Conservation (phyloP, 805 yeast genomes). For the Metschnikowia kofuensis region DNA sequence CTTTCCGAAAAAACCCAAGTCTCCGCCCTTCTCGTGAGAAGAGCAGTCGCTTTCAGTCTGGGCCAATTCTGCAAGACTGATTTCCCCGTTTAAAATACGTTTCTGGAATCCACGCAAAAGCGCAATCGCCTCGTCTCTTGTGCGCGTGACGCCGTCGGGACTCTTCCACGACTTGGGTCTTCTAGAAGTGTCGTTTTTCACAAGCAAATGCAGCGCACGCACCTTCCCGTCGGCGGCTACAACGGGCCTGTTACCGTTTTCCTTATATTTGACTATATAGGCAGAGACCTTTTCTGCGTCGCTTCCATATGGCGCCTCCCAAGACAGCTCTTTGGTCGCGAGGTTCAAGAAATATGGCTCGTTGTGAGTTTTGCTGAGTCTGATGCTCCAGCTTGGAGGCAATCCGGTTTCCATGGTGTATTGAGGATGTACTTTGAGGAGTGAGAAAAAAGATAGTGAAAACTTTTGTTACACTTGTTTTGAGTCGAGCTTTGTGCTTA, state of each 20-base stretch:
- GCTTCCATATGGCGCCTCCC: conserved; percentile 91
- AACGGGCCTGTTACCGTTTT: conserved; percentile 29
- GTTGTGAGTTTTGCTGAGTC: conserved; percentile 73
- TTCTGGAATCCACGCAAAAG: conserved; percentile 56
- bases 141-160: conserved; percentile 63
- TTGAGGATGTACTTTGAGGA: no score
- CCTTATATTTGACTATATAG: conserved; percentile 47
- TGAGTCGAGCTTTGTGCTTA: no score
- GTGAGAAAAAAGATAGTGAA: no score
- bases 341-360: conserved; percentile 81
- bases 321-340: conserved; percentile 66
- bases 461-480: no score
- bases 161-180: conserved; percentile 92
- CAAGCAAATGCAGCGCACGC: conserved; percentile 74
- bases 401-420: conserved; percentile 59
- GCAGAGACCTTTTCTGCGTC: conserved; percentile 55
- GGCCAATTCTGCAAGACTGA: conserved; percentile 70
- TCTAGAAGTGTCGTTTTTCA: conserved; percentile 80
- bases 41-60: conserved; percentile 84
- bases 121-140: conserved; percentile 80
- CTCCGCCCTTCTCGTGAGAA: conserved; percentile 85
- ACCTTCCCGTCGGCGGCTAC: conserved; percentile 51
- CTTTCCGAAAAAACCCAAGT: conserved; percentile 80
- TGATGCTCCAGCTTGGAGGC: conserved; percentile 82
- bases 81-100: conserved; percentile 60